These are phyloP conservation scores for Schizochytrium sp. DNA, from an alignment of 108 stramenopile genomes.

Conservation along the genomic window DNA sequence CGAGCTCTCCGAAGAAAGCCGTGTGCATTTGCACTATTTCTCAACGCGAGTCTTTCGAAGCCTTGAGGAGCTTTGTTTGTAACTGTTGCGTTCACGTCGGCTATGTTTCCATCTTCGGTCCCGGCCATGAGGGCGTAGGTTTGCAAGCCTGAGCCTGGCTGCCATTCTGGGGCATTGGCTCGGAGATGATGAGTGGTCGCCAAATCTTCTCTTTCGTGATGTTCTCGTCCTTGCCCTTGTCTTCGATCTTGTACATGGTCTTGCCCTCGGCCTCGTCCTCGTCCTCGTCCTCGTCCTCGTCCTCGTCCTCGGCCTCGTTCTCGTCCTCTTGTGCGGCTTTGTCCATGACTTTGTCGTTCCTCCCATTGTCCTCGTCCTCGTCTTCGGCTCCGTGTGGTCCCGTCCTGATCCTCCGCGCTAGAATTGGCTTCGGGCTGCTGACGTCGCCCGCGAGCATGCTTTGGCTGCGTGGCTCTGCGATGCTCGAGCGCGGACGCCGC, in stretches of 20 bases:
- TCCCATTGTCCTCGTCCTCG: no score
- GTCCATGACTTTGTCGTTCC: no score
- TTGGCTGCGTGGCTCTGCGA: no score
- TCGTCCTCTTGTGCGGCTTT: no score
- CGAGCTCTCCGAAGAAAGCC: not conserved
- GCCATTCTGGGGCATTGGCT: not conserved
- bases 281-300: no score
- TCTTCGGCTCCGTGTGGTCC: no score
- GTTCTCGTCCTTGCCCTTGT: not conserved
- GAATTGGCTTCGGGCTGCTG: no score
- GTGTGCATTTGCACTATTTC: not conserved
- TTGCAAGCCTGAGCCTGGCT: not conserved
- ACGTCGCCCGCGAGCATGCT: no score
- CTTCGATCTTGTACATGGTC: not conserved
- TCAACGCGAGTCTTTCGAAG: not conserved
- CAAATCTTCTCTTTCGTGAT: no score
- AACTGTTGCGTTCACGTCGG: not conserved
- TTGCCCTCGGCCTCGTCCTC: not conserved
- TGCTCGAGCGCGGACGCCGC: no score
- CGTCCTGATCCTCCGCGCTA: no score
- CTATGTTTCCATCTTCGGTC: not conserved
- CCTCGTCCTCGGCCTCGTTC: no score
- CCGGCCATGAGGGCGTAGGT: not conserved
- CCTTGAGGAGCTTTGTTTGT: not conserved
- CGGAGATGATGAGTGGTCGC: not conserved